Percentiles rank a stretch among this genome's conserved stretches.
phyloP scores from a whole-genome alignment of 1,284 basidiomycete species.

The Takashimella tepidaria region DNA sequence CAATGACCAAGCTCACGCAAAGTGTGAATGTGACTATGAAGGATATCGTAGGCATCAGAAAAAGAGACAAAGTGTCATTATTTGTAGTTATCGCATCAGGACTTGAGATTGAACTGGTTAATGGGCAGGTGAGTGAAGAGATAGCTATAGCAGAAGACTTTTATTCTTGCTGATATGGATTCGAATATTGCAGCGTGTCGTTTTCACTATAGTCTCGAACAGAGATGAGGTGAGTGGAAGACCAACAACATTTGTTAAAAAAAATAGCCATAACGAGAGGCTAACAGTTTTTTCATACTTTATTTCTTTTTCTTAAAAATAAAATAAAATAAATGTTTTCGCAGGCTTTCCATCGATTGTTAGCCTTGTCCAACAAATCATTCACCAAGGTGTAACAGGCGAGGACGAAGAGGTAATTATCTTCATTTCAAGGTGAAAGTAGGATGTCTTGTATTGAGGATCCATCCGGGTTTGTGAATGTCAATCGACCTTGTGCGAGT shows the following conservation, averaged over 20 bases:
- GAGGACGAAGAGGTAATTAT: not conserved
- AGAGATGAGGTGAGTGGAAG: not conserved
- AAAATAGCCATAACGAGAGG: no score
- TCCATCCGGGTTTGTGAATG: no score
- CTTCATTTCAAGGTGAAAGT: no score
- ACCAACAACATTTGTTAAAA: no score
- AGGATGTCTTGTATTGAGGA: no score
- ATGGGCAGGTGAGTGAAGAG: slow-evolving; percentile 8
- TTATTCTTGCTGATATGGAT: no score
- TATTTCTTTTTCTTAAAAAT: no score
- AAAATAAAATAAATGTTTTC: no score
- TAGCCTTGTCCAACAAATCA: not conserved
- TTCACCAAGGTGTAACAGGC: not conserved
- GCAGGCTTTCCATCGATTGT: not conserved
- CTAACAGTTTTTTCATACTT: no score
- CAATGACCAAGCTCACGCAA: not conserved
- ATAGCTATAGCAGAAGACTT: no score
- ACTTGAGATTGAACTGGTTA: slow-evolving; percentile 6
- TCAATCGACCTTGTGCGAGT: no score
- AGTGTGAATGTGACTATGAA: slow-evolving; percentile 1
- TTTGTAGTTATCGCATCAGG: slow-evolving; percentile 9
- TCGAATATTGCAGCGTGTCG: not conserved
- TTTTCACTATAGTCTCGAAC: not conserved
- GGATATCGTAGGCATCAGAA: slow-evolving; percentile 9
- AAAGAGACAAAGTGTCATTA: slow-evolving; percentile 7